Percentiles rank a stretch among this genome's conserved stretches.
Conservation (phyloP, 225 moss, liverwort and hornwort species). For the Marchantia paleacea region DNA sequence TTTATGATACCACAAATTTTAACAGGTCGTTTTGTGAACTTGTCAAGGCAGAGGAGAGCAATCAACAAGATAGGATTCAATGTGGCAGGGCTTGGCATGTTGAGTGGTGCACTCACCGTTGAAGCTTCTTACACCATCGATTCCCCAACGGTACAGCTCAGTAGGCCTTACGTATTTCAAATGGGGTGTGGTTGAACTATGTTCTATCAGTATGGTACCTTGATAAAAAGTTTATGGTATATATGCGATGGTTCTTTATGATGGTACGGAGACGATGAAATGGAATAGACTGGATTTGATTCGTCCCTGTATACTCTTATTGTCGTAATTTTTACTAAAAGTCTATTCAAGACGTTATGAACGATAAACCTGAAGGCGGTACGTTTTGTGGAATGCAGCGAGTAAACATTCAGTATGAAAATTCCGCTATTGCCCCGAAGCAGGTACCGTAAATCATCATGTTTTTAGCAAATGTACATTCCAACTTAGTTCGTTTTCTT, state of each 20-base stretch:
- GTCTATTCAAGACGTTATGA: background rate
- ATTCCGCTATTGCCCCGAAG: conserved; percentile 63
- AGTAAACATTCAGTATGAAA: conserved; percentile 65
- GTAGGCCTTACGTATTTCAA: no score
- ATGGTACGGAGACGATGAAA: no score
- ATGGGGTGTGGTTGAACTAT: no score
- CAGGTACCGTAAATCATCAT: conserved; percentile 19
- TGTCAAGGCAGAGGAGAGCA: conserved; percentile 54
- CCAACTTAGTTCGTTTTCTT: no score
- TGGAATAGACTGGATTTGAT: no score
- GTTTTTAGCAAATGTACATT: no score
- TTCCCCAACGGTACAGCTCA: conserved; percentile 56
- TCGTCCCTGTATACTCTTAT: no score
- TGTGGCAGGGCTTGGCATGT: conserved; percentile 76
- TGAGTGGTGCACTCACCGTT: conserved; percentile 75
- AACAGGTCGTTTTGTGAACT: background rate
- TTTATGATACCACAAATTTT: background rate
- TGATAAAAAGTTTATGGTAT: no score
- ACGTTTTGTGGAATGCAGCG: conserved; percentile 49
- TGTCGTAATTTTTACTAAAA: no score
- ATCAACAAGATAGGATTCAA: conserved; percentile 69
- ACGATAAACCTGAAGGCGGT: background rate
- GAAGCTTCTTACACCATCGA: conserved; percentile 70
- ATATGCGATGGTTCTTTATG: no score
- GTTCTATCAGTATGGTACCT: no score